Evolutionary conservation across 1,284 basidiomycete species (phyloP).

Genomic region (Ceratobasidium theobromae): DNA sequence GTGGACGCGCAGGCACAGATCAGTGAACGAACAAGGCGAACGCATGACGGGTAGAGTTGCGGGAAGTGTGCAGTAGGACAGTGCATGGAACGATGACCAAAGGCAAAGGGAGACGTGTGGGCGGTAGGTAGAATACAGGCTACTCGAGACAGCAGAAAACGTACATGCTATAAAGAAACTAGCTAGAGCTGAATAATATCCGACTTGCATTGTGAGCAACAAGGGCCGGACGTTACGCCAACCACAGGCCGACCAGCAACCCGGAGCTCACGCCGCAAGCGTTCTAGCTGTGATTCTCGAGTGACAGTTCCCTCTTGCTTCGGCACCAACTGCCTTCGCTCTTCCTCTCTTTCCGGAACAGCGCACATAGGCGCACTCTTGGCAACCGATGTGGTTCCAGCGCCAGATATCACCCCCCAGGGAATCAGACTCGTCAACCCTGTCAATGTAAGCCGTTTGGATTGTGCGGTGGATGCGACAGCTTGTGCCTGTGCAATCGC

Average conservation of each 20-base stretch:
- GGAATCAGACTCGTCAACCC: slow-evolving; percentile 20
- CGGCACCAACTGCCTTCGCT: background rate
- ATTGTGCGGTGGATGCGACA: background rate
- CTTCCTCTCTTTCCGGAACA: slow-evolving; percentile 3
- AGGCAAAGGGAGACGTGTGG: too few relatives aligned
- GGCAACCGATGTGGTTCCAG: background rate
- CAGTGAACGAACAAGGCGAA: background rate
- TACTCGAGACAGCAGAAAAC: too few relatives aligned
- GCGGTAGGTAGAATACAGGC: too few relatives aligned
- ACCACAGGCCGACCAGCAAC: background rate
- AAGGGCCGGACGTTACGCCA: slow-evolving; percentile 12
- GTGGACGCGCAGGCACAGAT: background rate
- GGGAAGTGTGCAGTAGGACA: background rate
- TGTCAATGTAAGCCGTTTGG: slow-evolving; percentile 1
- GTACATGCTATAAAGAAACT: too few relatives aligned
- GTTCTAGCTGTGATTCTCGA: slow-evolving; percentile 8
- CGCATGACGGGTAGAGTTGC: background rate
- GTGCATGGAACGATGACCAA: background rate
- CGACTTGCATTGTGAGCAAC: slow-evolving; percentile 20
- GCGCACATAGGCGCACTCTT: background rate
- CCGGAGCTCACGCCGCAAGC: background rate
- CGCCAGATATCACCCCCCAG: background rate
- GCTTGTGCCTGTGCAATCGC: slow-evolving; percentile 6
- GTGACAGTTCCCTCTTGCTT: slow-evolving; percentile 9
- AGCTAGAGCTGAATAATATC: slow-evolving; percentile 11